A percentile compares a stretch with the other conserved stretches of the same genome.
These are phyloP conservation scores for Candida dendrica DNA, from an alignment of 805 yeast species.

Conservation along the genomic window DNA sequence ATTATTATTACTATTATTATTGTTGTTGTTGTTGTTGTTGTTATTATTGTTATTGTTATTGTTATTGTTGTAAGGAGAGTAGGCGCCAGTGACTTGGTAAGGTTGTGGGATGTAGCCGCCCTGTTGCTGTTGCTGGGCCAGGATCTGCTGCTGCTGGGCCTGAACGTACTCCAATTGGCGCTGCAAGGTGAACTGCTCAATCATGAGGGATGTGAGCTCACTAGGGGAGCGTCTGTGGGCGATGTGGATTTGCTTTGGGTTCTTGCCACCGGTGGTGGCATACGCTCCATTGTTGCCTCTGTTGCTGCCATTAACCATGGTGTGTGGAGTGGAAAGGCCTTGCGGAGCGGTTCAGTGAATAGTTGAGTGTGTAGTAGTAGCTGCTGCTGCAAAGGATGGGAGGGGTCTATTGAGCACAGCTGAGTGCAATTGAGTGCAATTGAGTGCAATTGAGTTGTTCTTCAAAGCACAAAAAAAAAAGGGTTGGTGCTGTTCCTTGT, in stretches of 20 bases:
- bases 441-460: too few relatives aligned
- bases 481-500: too few relatives aligned
- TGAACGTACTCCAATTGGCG: slow-evolving; percentile 89
- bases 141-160: slow-evolving; percentile 83
- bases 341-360: not conserved
- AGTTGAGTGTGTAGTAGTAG: not conserved
- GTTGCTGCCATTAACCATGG: slow-evolving; percentile 3
- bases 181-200: slow-evolving; percentile 81
- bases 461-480: too few relatives aligned
- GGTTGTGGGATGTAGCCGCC: slow-evolving; percentile 13
- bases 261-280: slow-evolving; percentile 30
- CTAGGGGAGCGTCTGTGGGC: slow-evolving; percentile 98
- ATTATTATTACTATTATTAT: too few relatives aligned
- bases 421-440: too few relatives aligned
- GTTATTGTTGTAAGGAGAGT: slow-evolving; percentile 10
- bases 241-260: slow-evolving; percentile 68
- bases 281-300: slow-evolving; percentile 11
- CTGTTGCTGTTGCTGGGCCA: slow-evolving; percentile 52
- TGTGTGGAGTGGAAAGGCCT: too few relatives aligned
- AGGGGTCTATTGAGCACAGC: too few relatives aligned
- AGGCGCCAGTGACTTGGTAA: slow-evolving; percentile 15
- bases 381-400: too few relatives aligned
- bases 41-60: slow-evolving; percentile 18
- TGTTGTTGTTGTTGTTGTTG: slow-evolving; percentile 21
- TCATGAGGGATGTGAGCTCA: slow-evolving; percentile 87